Conservation (phyloP, 176 grass and related monocot genomes). For the Cenchrus americanus region DNA sequence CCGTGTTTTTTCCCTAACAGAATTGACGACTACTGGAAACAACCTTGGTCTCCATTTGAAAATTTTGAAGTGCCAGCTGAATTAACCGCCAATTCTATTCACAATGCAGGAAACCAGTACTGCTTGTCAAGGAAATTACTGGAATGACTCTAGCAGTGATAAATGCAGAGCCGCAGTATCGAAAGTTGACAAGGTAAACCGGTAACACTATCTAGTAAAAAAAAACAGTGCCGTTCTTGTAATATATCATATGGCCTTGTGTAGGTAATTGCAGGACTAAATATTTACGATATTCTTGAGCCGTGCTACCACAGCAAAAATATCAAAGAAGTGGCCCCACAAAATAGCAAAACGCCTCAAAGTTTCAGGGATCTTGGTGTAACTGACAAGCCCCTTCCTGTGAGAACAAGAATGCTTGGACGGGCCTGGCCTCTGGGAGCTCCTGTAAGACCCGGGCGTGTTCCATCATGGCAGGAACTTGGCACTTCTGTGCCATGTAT, state of each 20-base stretch:
- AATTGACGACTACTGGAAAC: not conserved
- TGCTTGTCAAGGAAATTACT: constrained; percentile 81
- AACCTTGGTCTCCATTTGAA: not conserved
- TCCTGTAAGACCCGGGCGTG: constrained; percentile 71
- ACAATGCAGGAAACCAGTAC: constrained; percentile 60
- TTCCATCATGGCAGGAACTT: constrained; percentile 90
- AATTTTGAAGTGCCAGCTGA: not conserved
- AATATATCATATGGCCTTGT: constrained; percentile 27
- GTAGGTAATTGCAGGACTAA: constrained; percentile 60
- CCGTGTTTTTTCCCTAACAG: not conserved
- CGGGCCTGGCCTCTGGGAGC: constrained; percentile 93
- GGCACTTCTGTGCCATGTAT: constrained; percentile 66
- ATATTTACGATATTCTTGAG: constrained; percentile 92
- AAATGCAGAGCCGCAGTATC: constrained; percentile 43
- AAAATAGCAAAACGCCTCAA: constrained; percentile 49
- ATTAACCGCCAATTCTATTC: constrained; percentile 15
- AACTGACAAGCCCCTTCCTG: constrained; percentile 66
- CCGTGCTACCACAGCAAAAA: constrained; percentile 78
- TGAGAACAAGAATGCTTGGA: constrained; percentile 91
- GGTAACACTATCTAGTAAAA: not conserved
- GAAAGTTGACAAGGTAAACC: constrained; percentile 64
- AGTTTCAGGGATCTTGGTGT: constrained; percentile 85
- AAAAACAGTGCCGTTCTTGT: not conserved
- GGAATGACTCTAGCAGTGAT: constrained; percentile 45
- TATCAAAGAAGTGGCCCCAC: constrained; percentile 35